A percentile compares a stretch with the other conserved stretches of the same genome.
Conservation (phyloP, 805 yeast genomes). For the Zygosaccharomyces lentus region DNA sequence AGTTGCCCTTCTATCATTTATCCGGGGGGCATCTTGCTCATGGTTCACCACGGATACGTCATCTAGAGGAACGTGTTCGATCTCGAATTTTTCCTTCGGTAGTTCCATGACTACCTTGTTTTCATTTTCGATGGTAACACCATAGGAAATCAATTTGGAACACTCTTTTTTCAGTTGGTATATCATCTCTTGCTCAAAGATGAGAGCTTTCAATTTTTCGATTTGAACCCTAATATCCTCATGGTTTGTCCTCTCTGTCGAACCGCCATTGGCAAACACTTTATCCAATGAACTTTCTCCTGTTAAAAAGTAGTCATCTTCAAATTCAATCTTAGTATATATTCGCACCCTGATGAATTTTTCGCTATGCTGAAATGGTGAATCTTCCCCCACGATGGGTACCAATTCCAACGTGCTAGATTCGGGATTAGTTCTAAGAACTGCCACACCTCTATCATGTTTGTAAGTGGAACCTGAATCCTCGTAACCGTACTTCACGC, state of each 20-base stretch:
- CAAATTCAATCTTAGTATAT: slow-evolving; percentile 49
- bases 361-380: slow-evolving; percentile 31
- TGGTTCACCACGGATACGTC: slow-evolving; percentile 35
- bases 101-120: slow-evolving; percentile 63
- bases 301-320: slow-evolving; percentile 47
- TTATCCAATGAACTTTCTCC: slow-evolving; percentile 47
- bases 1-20: slow-evolving; percentile 38
- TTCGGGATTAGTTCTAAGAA: slow-evolving; percentile 48
- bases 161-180: slow-evolving; percentile 76
- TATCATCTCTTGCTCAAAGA: slow-evolving; percentile 88
- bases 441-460: slow-evolving; percentile 69
- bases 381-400: slow-evolving; percentile 22
- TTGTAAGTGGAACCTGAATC: slow-evolving; percentile 80
- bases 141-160: slow-evolving; percentile 57
- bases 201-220: slow-evolving; percentile 60
- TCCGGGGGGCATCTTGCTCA: slow-evolving; percentile 42
- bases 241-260: slow-evolving; percentile 18
- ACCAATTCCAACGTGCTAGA: slow-evolving; percentile 40
- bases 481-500: slow-evolving; percentile 85
- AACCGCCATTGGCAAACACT: slow-evolving; percentile 13
- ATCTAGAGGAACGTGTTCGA: slow-evolving; percentile 53
- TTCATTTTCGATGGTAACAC: slow-evolving; percentile 59
- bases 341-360: slow-evolving; percentile 59
- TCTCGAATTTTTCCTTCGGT: slow-evolving; percentile 62
- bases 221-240: slow-evolving; percentile 52